Conservation (phyloP, 306 rosid species). For the Phaseolus lunatus region DNA sequence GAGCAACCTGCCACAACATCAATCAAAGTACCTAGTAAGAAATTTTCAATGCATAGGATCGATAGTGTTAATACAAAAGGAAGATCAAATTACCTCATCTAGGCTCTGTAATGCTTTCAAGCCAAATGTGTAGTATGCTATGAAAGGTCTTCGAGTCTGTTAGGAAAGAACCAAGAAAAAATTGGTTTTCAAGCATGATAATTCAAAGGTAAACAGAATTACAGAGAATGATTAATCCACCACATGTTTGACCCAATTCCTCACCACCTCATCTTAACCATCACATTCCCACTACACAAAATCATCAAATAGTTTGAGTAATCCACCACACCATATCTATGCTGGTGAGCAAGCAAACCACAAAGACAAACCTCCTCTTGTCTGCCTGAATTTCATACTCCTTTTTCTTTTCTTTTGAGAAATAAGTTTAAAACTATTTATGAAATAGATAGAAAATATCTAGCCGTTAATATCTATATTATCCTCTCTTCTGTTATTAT, state of each 20-base stretch:
- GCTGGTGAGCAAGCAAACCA: background rate
- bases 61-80: slow-evolving; percentile 11
- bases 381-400: background rate
- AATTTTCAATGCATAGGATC: background rate
- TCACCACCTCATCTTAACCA: background rate
- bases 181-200: slow-evolving; percentile 17
- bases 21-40: slow-evolving; percentile 13
- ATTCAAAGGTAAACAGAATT: slow-evolving; percentile 16
- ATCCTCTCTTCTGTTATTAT: background rate
- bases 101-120: slow-evolving; percentile 60
- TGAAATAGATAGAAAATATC: background rate
- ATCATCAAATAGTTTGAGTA: background rate
- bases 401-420: background rate
- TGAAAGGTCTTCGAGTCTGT: slow-evolving; percentile 89
- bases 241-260: background rate
- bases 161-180: slow-evolving; percentile 35
- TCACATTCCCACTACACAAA: background rate
- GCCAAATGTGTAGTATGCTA: slow-evolving; percentile 74
- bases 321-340: background rate
- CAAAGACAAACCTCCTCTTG: background rate
- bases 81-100: slow-evolving; percentile 65
- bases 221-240: background rate
- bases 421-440: background rate
- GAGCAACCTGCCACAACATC: slow-evolving; percentile 59
- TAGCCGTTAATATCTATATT: background rate